phyloP scores from a whole-genome alignment of 306 rosid species.

The Castanopsis chinensis region DNA sequence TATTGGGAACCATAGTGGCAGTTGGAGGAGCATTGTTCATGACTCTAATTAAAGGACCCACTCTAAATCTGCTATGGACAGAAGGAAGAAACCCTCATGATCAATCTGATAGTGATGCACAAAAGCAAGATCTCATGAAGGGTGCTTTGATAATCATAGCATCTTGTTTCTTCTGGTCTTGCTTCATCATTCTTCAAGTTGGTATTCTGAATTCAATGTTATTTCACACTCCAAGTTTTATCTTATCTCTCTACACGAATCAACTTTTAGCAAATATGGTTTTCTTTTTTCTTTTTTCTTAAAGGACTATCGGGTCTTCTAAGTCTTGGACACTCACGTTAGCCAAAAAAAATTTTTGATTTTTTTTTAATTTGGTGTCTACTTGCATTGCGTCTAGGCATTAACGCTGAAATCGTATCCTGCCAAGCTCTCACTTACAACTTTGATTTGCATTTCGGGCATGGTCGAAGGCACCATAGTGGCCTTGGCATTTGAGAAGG shows the following conservation, averaged over 20 bases:
- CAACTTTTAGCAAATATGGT: too few species aligned
- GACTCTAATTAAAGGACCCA: constrained; percentile 39
- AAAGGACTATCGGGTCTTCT: too few species aligned
- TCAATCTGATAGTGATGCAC: constrained; percentile 12
- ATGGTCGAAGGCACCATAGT: constrained; percentile 28
- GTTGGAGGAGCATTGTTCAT: constrained; percentile 52
- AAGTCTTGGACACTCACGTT: too few species aligned
- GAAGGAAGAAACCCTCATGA: constrained; percentile 4
- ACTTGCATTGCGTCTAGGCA: constrained; percentile 23
- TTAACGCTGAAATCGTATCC: constrained; percentile 45
- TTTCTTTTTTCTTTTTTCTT: too few species aligned
- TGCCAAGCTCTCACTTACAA: constrained; percentile 47
- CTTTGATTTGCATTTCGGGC: constrained; percentile 43
- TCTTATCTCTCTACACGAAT: not conserved
- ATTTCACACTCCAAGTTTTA: not conserved
- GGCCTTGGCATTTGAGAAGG: constrained; percentile 42
- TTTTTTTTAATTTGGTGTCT: too few species aligned
- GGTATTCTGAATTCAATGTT: not conserved
- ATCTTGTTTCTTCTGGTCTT: constrained; percentile 49
- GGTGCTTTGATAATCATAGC: constrained; percentile 46
- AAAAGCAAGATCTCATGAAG: constrained; percentile 31
- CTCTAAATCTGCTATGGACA: constrained; percentile 36
- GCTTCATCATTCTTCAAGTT: constrained; percentile 48
- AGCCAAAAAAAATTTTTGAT: too few species aligned
- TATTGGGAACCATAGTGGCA: constrained; percentile 38